These are phyloP conservation scores for Erodium trifolium DNA, from an alignment of 441 rosid species.

Conservation along the genomic window DNA sequence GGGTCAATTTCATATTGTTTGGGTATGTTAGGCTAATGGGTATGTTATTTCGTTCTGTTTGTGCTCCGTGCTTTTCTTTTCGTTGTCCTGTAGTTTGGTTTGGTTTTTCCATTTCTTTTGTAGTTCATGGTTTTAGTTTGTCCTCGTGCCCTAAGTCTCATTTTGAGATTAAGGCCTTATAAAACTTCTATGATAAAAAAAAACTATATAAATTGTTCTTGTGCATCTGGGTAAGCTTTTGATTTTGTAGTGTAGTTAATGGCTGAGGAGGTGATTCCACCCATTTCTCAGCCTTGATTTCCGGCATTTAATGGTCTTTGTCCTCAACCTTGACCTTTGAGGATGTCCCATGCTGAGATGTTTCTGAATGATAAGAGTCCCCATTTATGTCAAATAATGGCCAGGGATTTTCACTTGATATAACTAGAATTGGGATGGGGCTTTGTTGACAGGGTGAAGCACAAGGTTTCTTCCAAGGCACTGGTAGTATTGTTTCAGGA, in stretches of 20 bases:
- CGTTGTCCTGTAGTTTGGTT: no score
- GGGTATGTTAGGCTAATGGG: no score
- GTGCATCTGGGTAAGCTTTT: conserved; percentile 22
- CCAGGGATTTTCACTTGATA: not conserved
- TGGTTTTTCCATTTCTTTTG: no score
- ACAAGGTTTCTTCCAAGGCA: conserved; percentile 11
- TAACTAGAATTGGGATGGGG: not conserved
- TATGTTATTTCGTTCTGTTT: no score
- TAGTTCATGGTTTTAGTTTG: no score
- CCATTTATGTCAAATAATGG: not conserved
- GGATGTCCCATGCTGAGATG: conserved; percentile 7
- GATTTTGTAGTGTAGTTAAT: conserved; percentile 9
- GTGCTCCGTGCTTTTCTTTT: no score
- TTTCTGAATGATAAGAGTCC: conserved; percentile 2
- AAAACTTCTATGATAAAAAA: no score
- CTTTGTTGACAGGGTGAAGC: conserved; percentile 29
- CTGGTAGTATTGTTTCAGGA: conserved; percentile 17
- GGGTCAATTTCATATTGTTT: no score
- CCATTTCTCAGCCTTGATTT: not conserved
- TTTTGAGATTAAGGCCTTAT: no score
- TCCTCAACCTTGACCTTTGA: conserved; percentile 1
- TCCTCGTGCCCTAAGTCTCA: no score
- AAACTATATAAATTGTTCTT: not conserved
- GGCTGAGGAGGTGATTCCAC: not conserved
- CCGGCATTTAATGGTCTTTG: not conserved